Evolutionary conservation across 2,329 filamentous ascomycete genomes (phyloP), one percentile per base, ranked within the genome.

Genomic region (Metarhizium brunneum): DNA sequence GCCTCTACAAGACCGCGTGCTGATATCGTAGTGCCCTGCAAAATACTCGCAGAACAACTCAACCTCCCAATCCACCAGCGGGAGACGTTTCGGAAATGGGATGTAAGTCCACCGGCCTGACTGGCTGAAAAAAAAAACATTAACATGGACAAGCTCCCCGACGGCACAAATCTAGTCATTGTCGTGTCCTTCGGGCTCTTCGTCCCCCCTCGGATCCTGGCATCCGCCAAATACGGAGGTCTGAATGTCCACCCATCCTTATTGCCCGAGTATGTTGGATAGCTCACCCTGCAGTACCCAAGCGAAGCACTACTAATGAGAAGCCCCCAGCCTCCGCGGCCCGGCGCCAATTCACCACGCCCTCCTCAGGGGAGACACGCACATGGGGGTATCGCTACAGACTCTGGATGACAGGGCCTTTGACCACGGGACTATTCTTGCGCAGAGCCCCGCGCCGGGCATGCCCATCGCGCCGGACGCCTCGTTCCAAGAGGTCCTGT

Each of bases 131-230:
- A 35, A 11, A 35, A 7, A 10, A 20, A 30, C 13, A 20, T 20
- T 48, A 11, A 48, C 7, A 13, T 11, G 45, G 32, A n/a, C 18
- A 30, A 86, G 78, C 78, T 85, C 38, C 85, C 86, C 0, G 65
- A 67, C 47, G 65, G 74, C 3, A 83, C 84, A 61, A 91, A 96
- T 68, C 76, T 99, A 57, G 81, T 99, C 62, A 77, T 97, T 49
- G 92, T 92, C 50, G 94, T 97, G 4, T 97, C 94, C 0, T 99
- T 97, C 71, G 94, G 94, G 3, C 80, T 96, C 7, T 87, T 96
- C 58, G 85, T 99, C 1, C 94, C 94, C 0, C 78, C 80, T 0
- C 80, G 90, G 4, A 83, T 97, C 16, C 76, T 99, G 25, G 74
- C 74, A 25, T 73, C 73, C 1, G 82, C 88, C 29, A 82, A 81